Percentiles rank a stretch among this genome's conserved stretches.
phyloP scores from a whole-genome alignment of 352 stramenopile species.

The Phytophthora syringae region DNA sequence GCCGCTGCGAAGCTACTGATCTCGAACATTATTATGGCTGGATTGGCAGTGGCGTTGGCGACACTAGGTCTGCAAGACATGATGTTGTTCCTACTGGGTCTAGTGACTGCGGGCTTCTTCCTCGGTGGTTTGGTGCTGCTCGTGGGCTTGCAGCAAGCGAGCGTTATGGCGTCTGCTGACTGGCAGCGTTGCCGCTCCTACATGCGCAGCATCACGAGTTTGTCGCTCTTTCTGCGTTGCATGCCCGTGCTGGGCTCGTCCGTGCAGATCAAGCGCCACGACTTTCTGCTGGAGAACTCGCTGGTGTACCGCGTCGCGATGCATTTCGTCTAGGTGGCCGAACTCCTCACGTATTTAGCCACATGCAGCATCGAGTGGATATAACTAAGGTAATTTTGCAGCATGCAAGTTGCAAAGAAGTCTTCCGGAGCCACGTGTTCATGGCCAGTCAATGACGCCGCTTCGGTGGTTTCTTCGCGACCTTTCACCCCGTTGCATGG shows the following conservation, averaged over 20 bases:
- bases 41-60: constrained; percentile 50
- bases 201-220: constrained; percentile 79
- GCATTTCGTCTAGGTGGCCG: constrained; percentile 70
- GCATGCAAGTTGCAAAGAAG: no score
- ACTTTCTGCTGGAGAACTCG: constrained; percentile 81
- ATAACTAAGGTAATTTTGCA: constrained; percentile 15
- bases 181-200: constrained; percentile 81
- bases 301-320: constrained; percentile 82
- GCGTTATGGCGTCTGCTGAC: constrained; percentile 59
- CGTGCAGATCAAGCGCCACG: constrained; percentile 80
- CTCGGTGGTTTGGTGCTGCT: constrained; percentile 69
- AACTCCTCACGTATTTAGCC: constrained; percentile 13
- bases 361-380: background rate
- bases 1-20: constrained; percentile 75
- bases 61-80: constrained; percentile 63
- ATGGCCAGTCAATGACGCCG: constrained; percentile 2
- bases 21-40: constrained; percentile 63
- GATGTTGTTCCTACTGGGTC: constrained; percentile 63
- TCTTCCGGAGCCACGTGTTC: no score
- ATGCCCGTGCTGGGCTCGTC: constrained; percentile 70
- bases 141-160: constrained; percentile 63
- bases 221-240: constrained; percentile 83
- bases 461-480: background rate
- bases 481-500: constrained; percentile 14
- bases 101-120: constrained; percentile 53